Base-by-base conservation (phyloP, 257 asterid genomes). In the Ehretia macrophylla region DNA sequence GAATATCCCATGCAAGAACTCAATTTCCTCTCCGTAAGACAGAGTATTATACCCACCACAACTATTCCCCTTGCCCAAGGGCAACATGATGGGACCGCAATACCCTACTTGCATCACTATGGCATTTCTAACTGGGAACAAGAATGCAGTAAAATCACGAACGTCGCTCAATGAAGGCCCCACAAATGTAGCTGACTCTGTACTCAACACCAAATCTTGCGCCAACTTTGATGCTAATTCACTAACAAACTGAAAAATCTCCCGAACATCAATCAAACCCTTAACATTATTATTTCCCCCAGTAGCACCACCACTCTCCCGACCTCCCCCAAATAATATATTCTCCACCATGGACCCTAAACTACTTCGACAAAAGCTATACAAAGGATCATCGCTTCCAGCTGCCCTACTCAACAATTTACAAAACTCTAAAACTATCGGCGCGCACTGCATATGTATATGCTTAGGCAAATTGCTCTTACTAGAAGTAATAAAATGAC, bases 371-470 rank as follows among this genome's bases (percentile, higher is more conserved):
- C 91, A 84, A 11, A 68, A 59, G 51, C 54, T 46, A 60, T 84
- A 84, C 71, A 87, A 64, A 0, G 73, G 66, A 72, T 84, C 94
- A 57, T 69, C 77, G 57, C 42, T 49, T 38, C 87, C 88, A n/a
- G 66, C 82, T 0, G 77, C 68, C 56, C 69, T 49, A 56, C 69
- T 78, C 60, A 87, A 76, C 76, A 79, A 68, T 73, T 69, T 82
- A 63, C 96, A 87, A 58, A 87, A 87, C 17, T 85, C 91, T 72
- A 87, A 67, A 23, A 82, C 64, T 32, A 87, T 79, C 0, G 82
- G 85, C 11, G 77, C 76, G 21, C 78, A 85, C 8, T 72, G 75
- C 32, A 51, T 49, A 67, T 70, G 57, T 13, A 55, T 27, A 18
- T 68, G 27, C 48, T 62, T 69, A 32, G 76, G 72, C 60, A 75